Evolutionary conservation across 163 green algal genomes (phyloP), one percentile per base, ranked within the genome.

Genomic region (Volvox carteri): DNA sequence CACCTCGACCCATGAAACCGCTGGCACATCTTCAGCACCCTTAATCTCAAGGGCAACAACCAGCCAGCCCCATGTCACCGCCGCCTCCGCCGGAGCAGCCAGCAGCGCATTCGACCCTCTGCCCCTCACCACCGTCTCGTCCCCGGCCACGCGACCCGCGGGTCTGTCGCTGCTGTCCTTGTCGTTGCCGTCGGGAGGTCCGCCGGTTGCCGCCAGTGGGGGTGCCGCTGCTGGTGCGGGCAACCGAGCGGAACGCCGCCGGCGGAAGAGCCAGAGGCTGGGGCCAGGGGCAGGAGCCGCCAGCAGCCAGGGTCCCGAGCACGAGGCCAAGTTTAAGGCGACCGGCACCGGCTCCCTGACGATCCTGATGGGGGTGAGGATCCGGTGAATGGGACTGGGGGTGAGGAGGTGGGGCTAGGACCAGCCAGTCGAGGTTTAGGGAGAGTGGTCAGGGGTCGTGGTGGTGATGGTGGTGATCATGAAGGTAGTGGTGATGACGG

Each of bases 321-420:
- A 56, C 3, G 78, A 86, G 37, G 23, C 37, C 2, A 86, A 79
- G 37, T 88, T 44, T 50, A 81, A 88, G 68, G 25, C 68, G 35
- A 48, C 12, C 0, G 67, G 68, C 25, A 58, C 2, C 16, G 44
- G 62, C 50, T 60, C 68, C 12, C 21, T 81, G 37, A 41, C 44
- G 11, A 58, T 67, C 19, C 58, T 88, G 11, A 60, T 88, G 68
- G 37, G 50, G 83, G 83, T 87, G 46, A 84, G 75, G 5, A 42
- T 8, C 50, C n/a, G n/a, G n/a, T n/a, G n/a, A n/a, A n/a, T n/a
- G n/a, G n/a, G n/a, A n/a, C n/a, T n/a, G n/a, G n/a, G n/a, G n/a
- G n/a, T n/a, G n/a, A n/a, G n/a, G n/a, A n/a, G n/a, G n/a, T n/a
- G n/a, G n/a, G n/a, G n/a, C n/a, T n/a, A n/a, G n/a, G n/a, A n/a